Conservation (phyloP, 2,329 filamentous ascomycete species). For the Talaromyces amestolkiae region DNA sequence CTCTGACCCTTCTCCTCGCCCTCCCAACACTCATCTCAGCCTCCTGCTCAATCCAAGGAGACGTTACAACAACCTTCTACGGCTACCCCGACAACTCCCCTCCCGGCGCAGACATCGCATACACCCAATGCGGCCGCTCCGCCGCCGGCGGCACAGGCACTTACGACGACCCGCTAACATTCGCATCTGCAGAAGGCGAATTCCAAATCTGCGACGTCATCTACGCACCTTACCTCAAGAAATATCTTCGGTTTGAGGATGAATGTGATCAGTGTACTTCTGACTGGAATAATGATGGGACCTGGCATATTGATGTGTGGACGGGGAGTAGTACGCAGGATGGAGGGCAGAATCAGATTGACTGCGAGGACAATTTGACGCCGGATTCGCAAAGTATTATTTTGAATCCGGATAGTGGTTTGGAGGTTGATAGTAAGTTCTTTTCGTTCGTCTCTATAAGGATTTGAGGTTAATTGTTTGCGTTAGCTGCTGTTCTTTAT, state of each 20-base stretch:
- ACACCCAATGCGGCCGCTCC: constrained; percentile 35
- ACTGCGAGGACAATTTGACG: constrained; percentile 39
- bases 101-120: constrained; percentile 36
- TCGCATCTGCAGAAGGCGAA: constrained; percentile 43
- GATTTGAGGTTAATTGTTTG: background rate
- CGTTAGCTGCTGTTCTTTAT: constrained; percentile 3
- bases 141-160: constrained; percentile 45
- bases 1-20: constrained; percentile 3
- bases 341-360: constrained; percentile 34
- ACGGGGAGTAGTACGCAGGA: constrained; percentile 33
- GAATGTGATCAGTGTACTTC: constrained; percentile 33
- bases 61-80: constrained; percentile 41
- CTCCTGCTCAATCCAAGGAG: constrained; percentile 18
- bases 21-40: background rate
- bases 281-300: constrained; percentile 27
- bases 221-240: constrained; percentile 46
- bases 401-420: constrained; percentile 28
- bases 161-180: constrained; percentile 44
- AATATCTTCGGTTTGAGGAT: constrained; percentile 44
- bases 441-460: background rate
- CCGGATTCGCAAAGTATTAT: constrained; percentile 32
- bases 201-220: constrained; percentile 47
- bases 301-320: constrained; percentile 40
- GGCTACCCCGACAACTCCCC: constrained; percentile 43
- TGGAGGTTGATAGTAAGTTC: constrained; percentile 34